Percentiles rank a stretch among this genome's conserved stretches.
phyloP scores from a whole-genome alignment of 495 filamentous ascomycete species.

The Xylaria curta region DNA sequence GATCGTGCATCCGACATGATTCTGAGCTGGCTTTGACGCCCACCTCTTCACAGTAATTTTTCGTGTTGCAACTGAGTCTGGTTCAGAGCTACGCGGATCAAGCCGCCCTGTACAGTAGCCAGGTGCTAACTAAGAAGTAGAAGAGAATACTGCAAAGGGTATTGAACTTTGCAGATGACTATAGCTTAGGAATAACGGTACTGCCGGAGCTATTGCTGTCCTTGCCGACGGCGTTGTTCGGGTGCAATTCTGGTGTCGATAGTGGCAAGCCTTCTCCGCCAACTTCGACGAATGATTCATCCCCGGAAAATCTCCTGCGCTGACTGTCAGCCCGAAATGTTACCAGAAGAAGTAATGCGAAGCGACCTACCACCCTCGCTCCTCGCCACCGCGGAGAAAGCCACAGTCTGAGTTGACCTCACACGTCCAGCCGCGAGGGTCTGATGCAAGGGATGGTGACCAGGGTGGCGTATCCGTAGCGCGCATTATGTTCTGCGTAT shows the following conservation, averaged over 20 bases:
- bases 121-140: background rate
- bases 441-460: constrained; percentile 35
- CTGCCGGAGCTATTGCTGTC: constrained; percentile 15
- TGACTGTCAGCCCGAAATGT: constrained; percentile 31
- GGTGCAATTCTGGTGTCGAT: constrained; percentile 22
- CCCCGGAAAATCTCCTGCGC: constrained; percentile 74
- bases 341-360: constrained; percentile 28
- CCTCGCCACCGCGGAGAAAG: constrained; percentile 78
- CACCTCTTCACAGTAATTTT: background rate
- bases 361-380: constrained; percentile 81
- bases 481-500: constrained; percentile 33
- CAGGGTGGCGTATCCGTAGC: constrained; percentile 33
- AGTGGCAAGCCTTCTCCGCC: constrained; percentile 25
- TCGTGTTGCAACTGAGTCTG: background rate
- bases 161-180: background rate
- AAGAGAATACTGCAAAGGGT: background rate
- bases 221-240: constrained; percentile 15
- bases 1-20: background rate
- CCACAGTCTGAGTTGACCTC: constrained; percentile 81
- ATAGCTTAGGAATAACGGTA: constrained; percentile 34
- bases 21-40: background rate
- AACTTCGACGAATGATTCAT: constrained; percentile 67
- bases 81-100: background rate
- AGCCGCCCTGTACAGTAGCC: background rate
- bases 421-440: constrained; percentile 75